These are phyloP conservation scores for Rhynchosporium agropyri DNA, from an alignment of 2,329 filamentous ascomycete species.

Conservation along the genomic window DNA sequence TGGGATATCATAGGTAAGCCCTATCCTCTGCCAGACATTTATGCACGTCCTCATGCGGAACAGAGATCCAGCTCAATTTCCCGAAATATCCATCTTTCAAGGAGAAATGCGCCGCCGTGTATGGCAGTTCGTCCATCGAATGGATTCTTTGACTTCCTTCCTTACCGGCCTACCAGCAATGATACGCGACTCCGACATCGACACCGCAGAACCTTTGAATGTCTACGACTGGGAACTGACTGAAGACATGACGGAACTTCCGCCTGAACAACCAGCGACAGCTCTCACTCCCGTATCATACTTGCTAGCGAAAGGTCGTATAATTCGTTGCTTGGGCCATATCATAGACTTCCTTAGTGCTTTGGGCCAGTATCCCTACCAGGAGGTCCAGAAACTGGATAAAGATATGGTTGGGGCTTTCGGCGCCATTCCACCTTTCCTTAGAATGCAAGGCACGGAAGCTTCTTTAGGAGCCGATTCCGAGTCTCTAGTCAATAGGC, in stretches of 20 bases:
- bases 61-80: constrained; percentile 73
- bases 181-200: constrained; percentile 71
- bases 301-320: constrained; percentile 71
- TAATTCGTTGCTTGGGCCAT: constrained; percentile 67
- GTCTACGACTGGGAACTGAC: constrained; percentile 78
- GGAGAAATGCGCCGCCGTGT: constrained; percentile 72
- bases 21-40: not conserved
- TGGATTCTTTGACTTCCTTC: constrained; percentile 74
- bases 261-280: constrained; percentile 65
- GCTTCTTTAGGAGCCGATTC: constrained; percentile 61
- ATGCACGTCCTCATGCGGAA: constrained; percentile 68
- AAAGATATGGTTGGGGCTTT: constrained; percentile 59
- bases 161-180: constrained; percentile 63
- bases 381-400: constrained; percentile 64
- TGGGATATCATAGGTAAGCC: constrained; percentile 57
- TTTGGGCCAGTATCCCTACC: constrained; percentile 57
- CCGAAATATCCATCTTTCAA: constrained; percentile 70
- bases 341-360: constrained; percentile 64
- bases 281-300: constrained; percentile 76
- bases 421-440: constrained; percentile 72
- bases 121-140: constrained; percentile 70
- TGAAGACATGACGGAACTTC: constrained; percentile 65
- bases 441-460: constrained; percentile 75
- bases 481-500: constrained; percentile 78
- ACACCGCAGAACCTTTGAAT: constrained; percentile 73